Conservation (phyloP, 768 basidiomycete species). For the Leccinum truebloodii region DNA sequence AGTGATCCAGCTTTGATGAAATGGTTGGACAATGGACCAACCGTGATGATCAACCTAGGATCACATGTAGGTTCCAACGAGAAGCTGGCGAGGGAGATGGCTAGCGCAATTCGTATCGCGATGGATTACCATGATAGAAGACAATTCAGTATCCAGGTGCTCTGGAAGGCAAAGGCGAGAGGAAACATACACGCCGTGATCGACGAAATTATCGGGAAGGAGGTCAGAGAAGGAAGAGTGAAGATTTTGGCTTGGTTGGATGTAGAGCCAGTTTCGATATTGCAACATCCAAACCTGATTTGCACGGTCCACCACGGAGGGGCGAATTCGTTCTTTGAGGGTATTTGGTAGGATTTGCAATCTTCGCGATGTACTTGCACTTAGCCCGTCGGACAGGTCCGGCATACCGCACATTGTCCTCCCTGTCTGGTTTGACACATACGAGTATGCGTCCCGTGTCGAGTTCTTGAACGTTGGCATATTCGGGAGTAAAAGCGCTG, state of each 20-base stretch:
- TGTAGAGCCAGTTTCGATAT: constrained; percentile 12
- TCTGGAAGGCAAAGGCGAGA: constrained; percentile 32
- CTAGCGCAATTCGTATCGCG: constrained; percentile 9
- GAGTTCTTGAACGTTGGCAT: constrained; percentile 14
- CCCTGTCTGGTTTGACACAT: constrained; percentile 18
- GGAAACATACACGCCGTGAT: not conserved
- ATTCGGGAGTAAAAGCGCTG: not conserved
- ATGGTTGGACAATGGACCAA: too few species aligned
- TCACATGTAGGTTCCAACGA: constrained; percentile 1
- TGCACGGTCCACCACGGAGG: constrained; percentile 8
- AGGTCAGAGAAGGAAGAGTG: constrained; percentile 8
- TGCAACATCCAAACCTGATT: constrained; percentile 6
- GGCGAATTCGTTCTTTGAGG: constrained; percentile 9
- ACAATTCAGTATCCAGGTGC: constrained; percentile 5
- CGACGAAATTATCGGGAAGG: not conserved
- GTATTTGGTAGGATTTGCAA: not conserved
- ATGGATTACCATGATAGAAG: constrained; percentile 3
- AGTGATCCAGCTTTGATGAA: too few species aligned
- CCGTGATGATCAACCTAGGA: constrained; percentile 4
- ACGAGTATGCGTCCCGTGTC: constrained; percentile 2
- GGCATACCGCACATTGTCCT: constrained; percentile 13
- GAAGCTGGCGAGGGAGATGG: constrained; percentile 1
- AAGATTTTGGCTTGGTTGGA: constrained; percentile 16
- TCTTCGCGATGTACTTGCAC: not conserved
- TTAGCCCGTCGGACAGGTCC: constrained; percentile 5